Conservation (phyloP, 768 basidiomycete genomes). For the Naganishia friedmannii region DNA sequence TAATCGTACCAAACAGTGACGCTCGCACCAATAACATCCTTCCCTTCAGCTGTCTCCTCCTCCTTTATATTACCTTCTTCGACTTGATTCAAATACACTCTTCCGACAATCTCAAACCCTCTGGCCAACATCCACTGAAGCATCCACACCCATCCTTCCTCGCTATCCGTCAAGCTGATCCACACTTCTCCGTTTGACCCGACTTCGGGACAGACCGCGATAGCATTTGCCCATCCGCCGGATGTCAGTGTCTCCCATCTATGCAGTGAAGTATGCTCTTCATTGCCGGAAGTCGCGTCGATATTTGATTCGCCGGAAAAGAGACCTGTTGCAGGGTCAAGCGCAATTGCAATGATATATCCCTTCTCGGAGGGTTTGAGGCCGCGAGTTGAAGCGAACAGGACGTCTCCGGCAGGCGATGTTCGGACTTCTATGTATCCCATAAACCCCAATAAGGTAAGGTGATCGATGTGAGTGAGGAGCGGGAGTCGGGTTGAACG, state of each 20-base stretch:
- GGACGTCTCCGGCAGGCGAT: constrained; percentile 24
- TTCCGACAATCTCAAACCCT: constrained; percentile 16
- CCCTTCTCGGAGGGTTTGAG: constrained; percentile 35
- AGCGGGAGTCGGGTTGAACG: neutral
- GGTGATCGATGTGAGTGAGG: neutral
- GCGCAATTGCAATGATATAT: constrained; percentile 36
- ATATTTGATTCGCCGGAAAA: neutral
- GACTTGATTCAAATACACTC: neutral
- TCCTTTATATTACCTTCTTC: neutral
- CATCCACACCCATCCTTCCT: constrained; percentile 39
- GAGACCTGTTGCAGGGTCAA: constrained; percentile 29
- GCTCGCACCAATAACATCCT: neutral
- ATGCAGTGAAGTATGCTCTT: constrained; percentile 9
- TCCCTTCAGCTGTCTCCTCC: neutral
- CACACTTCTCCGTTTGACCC: constrained; percentile 28
- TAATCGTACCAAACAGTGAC: constrained; percentile 18
- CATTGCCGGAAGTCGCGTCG: neutral
- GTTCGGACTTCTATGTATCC: constrained; percentile 34
- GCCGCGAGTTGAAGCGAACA: constrained; percentile 44
- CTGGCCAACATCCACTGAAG: constrained; percentile 11
- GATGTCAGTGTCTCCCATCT: constrained; percentile 40
- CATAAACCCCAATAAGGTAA: neutral
- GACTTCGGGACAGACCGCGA: constrained; percentile 32
- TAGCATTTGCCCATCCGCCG: constrained; percentile 48
- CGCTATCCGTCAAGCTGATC: constrained; percentile 41